Base-by-base conservation (phyloP, 257 asterid genomes). In the Solanum bulbocastanum region DNA sequence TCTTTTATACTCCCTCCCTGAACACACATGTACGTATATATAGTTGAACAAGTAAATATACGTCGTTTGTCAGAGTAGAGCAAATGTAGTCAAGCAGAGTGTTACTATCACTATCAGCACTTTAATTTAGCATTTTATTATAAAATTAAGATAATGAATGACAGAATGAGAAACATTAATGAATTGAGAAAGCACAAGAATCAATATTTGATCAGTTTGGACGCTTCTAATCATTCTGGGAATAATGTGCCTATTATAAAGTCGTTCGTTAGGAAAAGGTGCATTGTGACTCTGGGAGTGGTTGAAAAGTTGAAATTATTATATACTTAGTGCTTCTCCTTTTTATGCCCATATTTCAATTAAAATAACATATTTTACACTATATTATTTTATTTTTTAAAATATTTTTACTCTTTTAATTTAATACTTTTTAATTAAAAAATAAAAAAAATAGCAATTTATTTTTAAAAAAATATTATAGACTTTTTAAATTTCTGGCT, bases 171-270 rank as follows among this genome's bases (percentile, higher is more conserved):
- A 56, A 42, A 58, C 15, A 84, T 56, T 83, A 36, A 84, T 56
- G 44, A 40, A 35, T 56, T 83, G 2, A 22, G 49, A 23, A 60
- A 27, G 52, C 87, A 23, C 33, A 40, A 76, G 35, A 76, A 76
- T 76, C 36, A 76, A 76, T 8, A 76, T 76, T 76, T 42, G 84
- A 44, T 65, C 65, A 84, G 78, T 37, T 84, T 84, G 87, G 87
- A 65, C 58, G 15, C 27, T 84, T 84, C 87, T 84, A 84, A 84
- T 84, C 87, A 84, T 65, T 37, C 40, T 84, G 62, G 39, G 87
- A 84, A 84, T 84, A 84, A 84, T 74, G 32, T 74, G 42, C 82
- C 18, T 35, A 73, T 73, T 8, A 72, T 72, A 33, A 72, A 71
- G 42, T 33, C 4, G 37, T 14, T 68, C 14, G 66, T 81, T 81